Evolutionary conservation across 306 rosid genomes (phyloP), one percentile per base, ranked within the genome.

Genomic region (Fragaria nilgerrensis): DNA sequence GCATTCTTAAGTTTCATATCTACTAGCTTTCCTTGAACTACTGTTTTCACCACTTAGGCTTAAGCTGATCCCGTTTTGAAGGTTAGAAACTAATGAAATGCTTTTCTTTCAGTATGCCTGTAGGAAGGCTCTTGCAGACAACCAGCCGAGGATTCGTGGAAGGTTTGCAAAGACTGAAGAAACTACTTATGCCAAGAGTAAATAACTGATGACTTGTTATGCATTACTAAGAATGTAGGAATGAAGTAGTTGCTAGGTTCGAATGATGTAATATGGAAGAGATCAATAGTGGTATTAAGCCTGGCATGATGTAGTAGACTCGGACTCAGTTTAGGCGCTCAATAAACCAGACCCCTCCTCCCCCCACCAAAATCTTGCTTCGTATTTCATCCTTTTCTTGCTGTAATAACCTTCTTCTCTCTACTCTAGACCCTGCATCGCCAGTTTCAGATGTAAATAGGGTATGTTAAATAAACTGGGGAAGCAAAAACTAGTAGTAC

Each of bases 111-210:
- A 93, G 99, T 96, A 96, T 67, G 99, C 99, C 34, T 96, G 99
- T 87, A 91, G 98, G 85, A 96, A 96, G 93, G 99, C 98, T 73
- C 93, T 96, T 61, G 99, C 99, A 15, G 99, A 96, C 85, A 96
- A 92, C 80, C 99, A 96, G 72, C 99, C 98, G 17, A 87, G 99
- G 88, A 87, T 96, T 81, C 96, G 99, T 0, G 99, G 99, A 86
- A 88, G 99, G 89, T 96, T 96, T 86, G 99, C 99, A 2, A 96
- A 82, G 82, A 89, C 92, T 7, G 99, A 91, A 73, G 97, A 96
- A 77, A 78, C 71, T 43, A 77, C 69, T 52, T 89, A 86, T 34
- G 72, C 41, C 37, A 91, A 89, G 88, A 87, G 93, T 91, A 82
- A 81, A 82, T 86, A 69, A 80, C 70, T 80, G 71, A 71, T 20